Conservation (phyloP, 208 protist species). For the Leishmania martiniquensis region DNA sequence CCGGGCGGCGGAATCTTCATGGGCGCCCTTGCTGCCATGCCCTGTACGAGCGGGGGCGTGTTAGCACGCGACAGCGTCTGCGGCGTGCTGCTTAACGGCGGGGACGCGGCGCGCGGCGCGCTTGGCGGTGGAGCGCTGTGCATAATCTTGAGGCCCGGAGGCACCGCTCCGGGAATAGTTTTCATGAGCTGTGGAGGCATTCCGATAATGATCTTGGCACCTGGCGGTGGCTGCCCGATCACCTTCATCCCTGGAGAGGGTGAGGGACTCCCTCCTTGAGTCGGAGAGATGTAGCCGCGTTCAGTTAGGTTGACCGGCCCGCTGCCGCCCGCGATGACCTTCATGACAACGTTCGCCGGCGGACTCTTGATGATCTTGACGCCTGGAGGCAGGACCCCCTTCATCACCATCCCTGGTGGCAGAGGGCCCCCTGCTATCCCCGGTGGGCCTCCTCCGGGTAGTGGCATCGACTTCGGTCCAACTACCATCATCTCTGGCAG, state of each 20-base stretch:
- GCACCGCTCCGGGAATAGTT: constrained; percentile 24
- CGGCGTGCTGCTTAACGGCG: neutral
- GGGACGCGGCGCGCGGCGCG: neutral
- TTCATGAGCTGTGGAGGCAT: constrained; percentile 20
- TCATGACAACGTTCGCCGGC: constrained; percentile 38
- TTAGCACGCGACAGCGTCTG: neutral
- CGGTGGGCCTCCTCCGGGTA: constrained; percentile 4
- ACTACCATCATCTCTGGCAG: constrained; percentile 9
- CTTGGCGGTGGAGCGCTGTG: constrained; percentile 49
- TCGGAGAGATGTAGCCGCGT: constrained; percentile 1
- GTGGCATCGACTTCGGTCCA: constrained; percentile 23
- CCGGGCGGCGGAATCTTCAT: constrained; percentile 35
- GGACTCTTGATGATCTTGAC: constrained; percentile 51
- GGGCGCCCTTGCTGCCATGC: constrained; percentile 12
- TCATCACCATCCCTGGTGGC: constrained; percentile 13
- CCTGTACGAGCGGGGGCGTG: constrained; percentile 19
- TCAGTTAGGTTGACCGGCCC: constrained; percentile 10
- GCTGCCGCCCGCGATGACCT: constrained; percentile 28
- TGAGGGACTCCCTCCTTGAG: constrained; percentile 15
- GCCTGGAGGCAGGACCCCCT: constrained; percentile 36
- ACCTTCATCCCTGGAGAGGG: constrained; percentile 48
- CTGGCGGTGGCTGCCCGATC: constrained; percentile 27
- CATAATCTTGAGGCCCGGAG: constrained; percentile 52
- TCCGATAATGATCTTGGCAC: constrained; percentile 5
- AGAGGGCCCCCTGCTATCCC: constrained; percentile 1